phyloP scores from a whole-genome alignment of 495 filamentous ascomycete species.

The Penicillium ochrochloron region DNA sequence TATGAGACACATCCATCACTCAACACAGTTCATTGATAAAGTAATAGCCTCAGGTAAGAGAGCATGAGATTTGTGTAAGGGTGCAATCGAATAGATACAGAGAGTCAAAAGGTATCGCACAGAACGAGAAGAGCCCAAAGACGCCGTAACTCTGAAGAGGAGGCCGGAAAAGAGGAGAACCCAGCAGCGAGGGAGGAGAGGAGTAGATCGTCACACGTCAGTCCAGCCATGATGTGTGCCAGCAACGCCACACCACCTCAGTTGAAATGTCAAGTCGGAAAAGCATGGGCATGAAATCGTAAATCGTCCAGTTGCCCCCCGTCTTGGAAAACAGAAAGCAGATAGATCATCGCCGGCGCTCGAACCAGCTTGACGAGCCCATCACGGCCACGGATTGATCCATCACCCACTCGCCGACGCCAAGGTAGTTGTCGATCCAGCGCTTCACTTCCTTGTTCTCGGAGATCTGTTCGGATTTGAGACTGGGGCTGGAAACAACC shows the following conservation, averaged over 20 bases:
- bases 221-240: constrained; percentile 5
- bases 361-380: constrained; percentile 85
- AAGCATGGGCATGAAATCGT: constrained; percentile 13
- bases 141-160: constrained; percentile 28
- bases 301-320: constrained; percentile 3
- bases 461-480: constrained; percentile 82
- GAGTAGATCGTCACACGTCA: constrained; percentile 29
- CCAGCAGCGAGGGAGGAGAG: constrained; percentile 24
- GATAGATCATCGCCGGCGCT: constrained; percentile 72
- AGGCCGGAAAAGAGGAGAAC: constrained; percentile 16
- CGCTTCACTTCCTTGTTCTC: constrained; percentile 85
- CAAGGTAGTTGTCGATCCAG: constrained; percentile 94
- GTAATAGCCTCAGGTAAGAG: background rate
- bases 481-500: constrained; percentile 68
- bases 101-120: constrained; percentile 30
- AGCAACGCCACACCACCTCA: constrained; percentile 9
- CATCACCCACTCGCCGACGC: constrained; percentile 97
- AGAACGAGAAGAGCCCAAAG: constrained; percentile 21
- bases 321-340: background rate
- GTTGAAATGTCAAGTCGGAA: constrained; percentile 18
- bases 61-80: constrained; percentile 6
- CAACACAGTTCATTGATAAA: background rate
- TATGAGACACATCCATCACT: background rate
- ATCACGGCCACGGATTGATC: constrained; percentile 92
- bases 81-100: constrained; percentile 23